These are phyloP conservation scores for Chytriomyces confervae DNA, from an alignment of 192 early-diverging fungal genomes.

Conservation along the genomic window DNA sequence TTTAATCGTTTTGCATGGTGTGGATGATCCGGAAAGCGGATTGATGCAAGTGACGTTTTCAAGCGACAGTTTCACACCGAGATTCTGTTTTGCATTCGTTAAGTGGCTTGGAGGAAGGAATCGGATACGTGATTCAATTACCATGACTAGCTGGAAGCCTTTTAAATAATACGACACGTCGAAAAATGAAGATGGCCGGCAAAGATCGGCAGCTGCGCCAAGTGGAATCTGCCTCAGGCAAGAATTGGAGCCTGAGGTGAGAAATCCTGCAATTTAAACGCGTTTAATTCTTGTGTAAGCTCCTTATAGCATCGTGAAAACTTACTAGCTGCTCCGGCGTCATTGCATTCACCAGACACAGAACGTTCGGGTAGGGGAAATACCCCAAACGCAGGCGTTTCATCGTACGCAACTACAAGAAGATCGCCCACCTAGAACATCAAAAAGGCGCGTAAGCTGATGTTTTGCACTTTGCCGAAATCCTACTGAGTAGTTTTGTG, in stretches of 20 bases:
- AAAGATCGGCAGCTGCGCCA: constrained; percentile 11
- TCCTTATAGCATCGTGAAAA: neutral
- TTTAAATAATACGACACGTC: constrained; percentile 32
- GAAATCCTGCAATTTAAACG: constrained; percentile 21
- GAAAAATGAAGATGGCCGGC: constrained; percentile 13
- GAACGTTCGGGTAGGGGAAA: constrained; percentile 23
- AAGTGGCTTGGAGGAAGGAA: neutral
- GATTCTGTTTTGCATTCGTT: neutral
- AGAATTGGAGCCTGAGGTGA: neutral
- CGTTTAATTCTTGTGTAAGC: neutral
- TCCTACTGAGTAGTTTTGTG: constrained; percentile 14
- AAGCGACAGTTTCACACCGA: neutral
- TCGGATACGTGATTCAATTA: constrained; percentile 4
- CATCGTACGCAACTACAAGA: constrained; percentile 7
- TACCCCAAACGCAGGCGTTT: neutral
- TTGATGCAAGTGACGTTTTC: neutral
- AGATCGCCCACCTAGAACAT: constrained; percentile 1
- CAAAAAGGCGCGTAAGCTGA: neutral
- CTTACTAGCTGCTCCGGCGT: constrained; percentile 32
- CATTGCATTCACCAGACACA: constrained; percentile 26
- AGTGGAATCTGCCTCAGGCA: constrained; percentile 18
- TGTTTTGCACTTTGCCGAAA: constrained; percentile 18
- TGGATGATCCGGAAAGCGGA: neutral
- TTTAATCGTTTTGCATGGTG: neutral
- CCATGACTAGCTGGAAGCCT: constrained; percentile 24